A percentile compares a stretch with the other conserved stretches of the same genome.
Conservation (phyloP, 306 rosid genomes). For the Gynostemma pentaphyllum region DNA sequence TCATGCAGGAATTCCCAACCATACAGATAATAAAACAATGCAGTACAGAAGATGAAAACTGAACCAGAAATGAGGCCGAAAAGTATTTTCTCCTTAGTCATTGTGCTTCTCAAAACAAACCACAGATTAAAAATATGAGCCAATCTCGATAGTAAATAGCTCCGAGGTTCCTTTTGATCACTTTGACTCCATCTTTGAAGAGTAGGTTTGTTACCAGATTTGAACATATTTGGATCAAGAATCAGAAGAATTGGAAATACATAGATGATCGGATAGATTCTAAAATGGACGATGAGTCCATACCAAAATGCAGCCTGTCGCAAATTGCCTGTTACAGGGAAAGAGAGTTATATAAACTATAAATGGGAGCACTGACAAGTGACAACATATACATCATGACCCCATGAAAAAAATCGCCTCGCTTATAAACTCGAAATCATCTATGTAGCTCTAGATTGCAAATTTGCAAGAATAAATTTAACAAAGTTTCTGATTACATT, state of each 20-base stretch:
- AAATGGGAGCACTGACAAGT: not conserved
- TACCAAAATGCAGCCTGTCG: constrained; percentile 93
- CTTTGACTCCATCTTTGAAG: constrained; percentile 47
- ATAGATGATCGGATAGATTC: constrained; percentile 82
- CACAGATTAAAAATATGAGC: constrained; percentile 16
- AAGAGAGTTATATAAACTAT: constrained; percentile 10
- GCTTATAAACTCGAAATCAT: not conserved
- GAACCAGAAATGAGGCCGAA: constrained; percentile 60
- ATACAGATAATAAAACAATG: constrained; percentile 52
- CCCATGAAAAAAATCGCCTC: not conserved
- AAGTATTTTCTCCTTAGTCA: constrained; percentile 54
- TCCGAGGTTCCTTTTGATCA: constrained; percentile 26
- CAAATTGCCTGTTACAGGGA: constrained; percentile 46
- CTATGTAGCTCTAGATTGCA: not conserved
- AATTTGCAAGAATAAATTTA: not conserved
- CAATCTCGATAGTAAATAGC: constrained; percentile 14
- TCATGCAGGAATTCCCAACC: constrained; percentile 81
- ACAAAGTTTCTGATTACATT: not conserved
- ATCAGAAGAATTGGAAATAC: constrained; percentile 64
- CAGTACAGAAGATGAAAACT: constrained; percentile 58
- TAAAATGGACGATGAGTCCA: constrained; percentile 86
- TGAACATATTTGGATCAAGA: constrained; percentile 65
- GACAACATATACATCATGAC: not conserved
- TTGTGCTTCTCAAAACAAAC: constrained; percentile 31
- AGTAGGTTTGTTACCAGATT: constrained; percentile 42